Evolutionary conservation across 75 land plant species (phyloP), one percentile per base, ranked within the genome.

Genomic region (Cupressus sempervirens): DNA sequence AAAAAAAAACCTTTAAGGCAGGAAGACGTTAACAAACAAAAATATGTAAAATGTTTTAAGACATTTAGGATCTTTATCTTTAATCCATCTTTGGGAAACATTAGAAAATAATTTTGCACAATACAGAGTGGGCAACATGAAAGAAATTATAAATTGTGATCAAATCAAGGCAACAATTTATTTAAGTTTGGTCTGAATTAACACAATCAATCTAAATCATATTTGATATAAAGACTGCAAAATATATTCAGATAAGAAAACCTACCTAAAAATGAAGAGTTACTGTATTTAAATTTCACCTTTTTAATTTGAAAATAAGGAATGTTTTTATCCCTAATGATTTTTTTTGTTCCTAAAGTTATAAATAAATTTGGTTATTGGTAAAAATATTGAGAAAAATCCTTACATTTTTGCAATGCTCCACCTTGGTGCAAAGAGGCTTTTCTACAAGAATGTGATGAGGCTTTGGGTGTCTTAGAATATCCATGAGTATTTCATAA

Each of bases 371-470:
- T 43, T 30, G 26, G 12, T 77, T 43, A 30, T 6, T 43, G 32
- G 23, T 29, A 40, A 82, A 45, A 26, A 43, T 38, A 53, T 12
- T 18, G 20, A 32, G 40, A 70, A 79, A 29, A 34, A 26, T 53
- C 1, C 35, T 34, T 13, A 97, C 99, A 94, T 90, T 83, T 85
- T 89, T 89, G 93, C 99, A 97, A 83, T 96, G 88, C n/a, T 79
- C 89, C 45, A 96, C 91, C 20, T 92, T 94, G 76, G 99, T 96
- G 90, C 99, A 97, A 32, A 97, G 88, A 46, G 99, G 99, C 90
- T 97, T 97, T 85, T 97, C 99, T 50, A 97, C 97, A 1, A 97
- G 88, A 7, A 97, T 89, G 87, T 96, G 98, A 87, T 94, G 99
- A 12, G 93, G 88, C 83, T 82, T 93, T 11, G 92, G 94, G 75